Conservation (phyloP, 192 early-diverging fungal genomes). For the Backusella tuberculispora region DNA sequence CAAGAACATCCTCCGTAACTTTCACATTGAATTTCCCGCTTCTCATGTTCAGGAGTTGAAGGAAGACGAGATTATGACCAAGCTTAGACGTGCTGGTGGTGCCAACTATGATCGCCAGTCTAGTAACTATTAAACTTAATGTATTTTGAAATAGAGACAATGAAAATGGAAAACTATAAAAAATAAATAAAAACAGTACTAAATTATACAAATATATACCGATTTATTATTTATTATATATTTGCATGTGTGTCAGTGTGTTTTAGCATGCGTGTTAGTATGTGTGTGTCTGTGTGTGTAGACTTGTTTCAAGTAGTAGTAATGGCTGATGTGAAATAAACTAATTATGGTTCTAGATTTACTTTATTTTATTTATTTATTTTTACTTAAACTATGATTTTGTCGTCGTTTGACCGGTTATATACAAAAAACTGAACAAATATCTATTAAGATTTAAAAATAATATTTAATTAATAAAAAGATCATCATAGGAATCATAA, state of each 20-base stretch:
- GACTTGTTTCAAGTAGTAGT: no score
- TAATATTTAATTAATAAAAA: neutral
- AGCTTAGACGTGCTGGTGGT: slow-evolving; percentile 71
- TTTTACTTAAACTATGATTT: neutral
- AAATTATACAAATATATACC: no score
- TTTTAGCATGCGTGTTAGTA: no score
- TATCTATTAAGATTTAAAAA: slow-evolving; percentile 42
- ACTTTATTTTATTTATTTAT: no score
- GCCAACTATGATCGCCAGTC: slow-evolving; percentile 54
- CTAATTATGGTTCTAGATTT: no score
- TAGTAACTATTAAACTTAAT: slow-evolving; percentile 43
- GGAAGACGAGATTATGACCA: slow-evolving; percentile 59
- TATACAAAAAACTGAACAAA: slow-evolving; percentile 74
- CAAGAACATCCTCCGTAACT: slow-evolving; percentile 68
- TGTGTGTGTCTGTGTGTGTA: no score
- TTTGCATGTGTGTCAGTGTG: no score
- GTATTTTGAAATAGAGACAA: neutral
- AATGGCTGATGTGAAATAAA: no score
- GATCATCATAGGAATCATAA: neutral
- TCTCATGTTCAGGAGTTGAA: slow-evolving; percentile 60
- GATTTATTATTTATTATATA: no score
- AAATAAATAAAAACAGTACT: no score
- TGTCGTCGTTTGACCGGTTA: slow-evolving; percentile 1
- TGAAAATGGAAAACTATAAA: neutral
- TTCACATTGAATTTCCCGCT: slow-evolving; percentile 77